phyloP scores from a whole-genome alignment of 2,329 filamentous ascomycete species.

The Sporothrix brasiliensis region DNA sequence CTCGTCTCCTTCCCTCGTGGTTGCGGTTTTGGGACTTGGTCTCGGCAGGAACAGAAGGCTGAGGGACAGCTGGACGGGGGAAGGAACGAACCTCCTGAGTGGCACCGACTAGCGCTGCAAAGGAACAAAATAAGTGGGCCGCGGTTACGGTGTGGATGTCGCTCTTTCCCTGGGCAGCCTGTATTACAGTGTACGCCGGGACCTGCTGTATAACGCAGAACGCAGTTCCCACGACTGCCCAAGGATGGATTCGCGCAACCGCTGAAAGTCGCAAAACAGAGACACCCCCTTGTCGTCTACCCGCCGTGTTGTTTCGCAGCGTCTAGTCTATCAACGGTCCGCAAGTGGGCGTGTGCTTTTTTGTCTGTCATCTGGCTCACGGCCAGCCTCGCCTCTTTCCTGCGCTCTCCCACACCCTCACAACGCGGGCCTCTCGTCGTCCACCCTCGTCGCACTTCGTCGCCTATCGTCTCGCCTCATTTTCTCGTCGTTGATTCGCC shows the following conservation, averaged over 20 bases:
- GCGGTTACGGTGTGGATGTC: not conserved
- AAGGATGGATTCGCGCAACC: not conserved
- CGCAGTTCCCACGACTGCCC: conserved; percentile 2
- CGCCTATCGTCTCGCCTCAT: not conserved
- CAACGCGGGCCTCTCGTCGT: not conserved
- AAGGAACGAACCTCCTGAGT: not conserved
- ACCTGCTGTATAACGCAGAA: not conserved
- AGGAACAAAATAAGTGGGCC: conserved; percentile 15
- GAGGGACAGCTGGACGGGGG: not conserved
- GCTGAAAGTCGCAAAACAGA: not conserved
- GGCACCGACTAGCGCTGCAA: conserved; percentile 18
- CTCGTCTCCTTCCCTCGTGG: conserved; percentile 17
- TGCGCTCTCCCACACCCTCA: not conserved
- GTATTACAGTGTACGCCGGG: not conserved
- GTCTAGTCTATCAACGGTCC: conserved; percentile 21
- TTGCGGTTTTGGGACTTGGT: not conserved
- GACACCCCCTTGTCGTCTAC: conserved; percentile 16
- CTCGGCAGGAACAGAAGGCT: conserved; percentile 28
- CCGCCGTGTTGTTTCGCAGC: conserved; percentile 23
- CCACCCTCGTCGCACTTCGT: not conserved
- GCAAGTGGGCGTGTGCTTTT: not conserved
- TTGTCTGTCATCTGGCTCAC: not conserved
- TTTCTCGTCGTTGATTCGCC: not conserved
- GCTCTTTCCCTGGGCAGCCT: conserved; percentile 16
- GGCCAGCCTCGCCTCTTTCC: not conserved